Conservation (phyloP, 495 filamentous ascomycete species). For the Neurospora sp. region DNA sequence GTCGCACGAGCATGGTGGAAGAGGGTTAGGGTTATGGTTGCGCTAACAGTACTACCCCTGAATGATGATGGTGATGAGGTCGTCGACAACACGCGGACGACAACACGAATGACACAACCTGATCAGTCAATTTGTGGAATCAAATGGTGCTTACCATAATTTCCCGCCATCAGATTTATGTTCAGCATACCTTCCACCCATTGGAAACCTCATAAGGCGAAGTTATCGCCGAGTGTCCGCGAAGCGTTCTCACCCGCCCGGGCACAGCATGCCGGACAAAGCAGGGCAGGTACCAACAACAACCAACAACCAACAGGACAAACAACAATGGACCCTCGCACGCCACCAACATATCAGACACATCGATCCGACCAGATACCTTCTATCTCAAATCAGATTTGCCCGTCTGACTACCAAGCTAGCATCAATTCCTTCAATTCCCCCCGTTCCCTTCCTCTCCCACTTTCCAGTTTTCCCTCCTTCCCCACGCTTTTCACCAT, state of each 20-base stretch:
- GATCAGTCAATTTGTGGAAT: background rate
- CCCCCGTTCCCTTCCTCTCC: too few species aligned
- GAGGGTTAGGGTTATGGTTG: background rate
- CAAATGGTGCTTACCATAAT: background rate
- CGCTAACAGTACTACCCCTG: background rate
- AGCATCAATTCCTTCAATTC: too few species aligned
- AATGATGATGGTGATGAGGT: background rate
- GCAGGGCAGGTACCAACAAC: background rate
- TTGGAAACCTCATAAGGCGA: background rate
- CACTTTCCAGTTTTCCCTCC: too few species aligned
- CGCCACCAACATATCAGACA: background rate
- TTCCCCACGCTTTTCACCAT: too few species aligned
- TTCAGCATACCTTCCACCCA: background rate
- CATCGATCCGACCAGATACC: too few species aligned
- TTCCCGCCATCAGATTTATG: background rate
- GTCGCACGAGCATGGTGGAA: background rate
- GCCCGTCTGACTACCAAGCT: too few species aligned
- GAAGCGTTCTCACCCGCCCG: background rate
- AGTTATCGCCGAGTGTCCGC: background rate
- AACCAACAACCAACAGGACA: background rate
- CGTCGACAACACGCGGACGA: background rate
- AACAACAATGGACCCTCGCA: background rate
- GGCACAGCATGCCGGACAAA: background rate
- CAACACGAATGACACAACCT: background rate
- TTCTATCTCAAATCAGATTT: too few species aligned